Conservation (phyloP, 192 early-diverging fungal species). For the Rhizophagus clarus region DNA sequence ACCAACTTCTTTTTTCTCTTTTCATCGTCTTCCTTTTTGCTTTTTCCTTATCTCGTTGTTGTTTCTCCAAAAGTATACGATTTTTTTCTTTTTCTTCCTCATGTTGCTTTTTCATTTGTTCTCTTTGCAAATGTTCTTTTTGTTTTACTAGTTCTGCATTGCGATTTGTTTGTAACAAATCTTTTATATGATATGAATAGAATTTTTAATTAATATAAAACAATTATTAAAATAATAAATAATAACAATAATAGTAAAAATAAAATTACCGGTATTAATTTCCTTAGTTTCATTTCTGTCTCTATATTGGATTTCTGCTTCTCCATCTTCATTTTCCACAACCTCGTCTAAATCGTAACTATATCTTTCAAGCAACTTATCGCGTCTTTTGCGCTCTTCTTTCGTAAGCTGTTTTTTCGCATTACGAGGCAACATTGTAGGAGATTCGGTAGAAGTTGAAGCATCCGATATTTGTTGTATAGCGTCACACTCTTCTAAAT, state of each 20-base stretch:
- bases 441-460: slow-evolving; percentile 14
- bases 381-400: slow-evolving; percentile 53
- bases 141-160: slow-evolving; percentile 64
- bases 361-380: slow-evolving; percentile 58
- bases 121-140: slow-evolving; percentile 53
- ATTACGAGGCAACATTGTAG: slow-evolving; percentile 35
- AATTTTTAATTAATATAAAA: background rate
- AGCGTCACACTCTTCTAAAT: background rate
- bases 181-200: slow-evolving; percentile 26
- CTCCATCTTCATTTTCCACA: slow-evolving; percentile 60
- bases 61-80: slow-evolving; percentile 54
- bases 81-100: slow-evolving; percentile 59
- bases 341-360: slow-evolving; percentile 64
- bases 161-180: slow-evolving; percentile 52
- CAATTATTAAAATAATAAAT: background rate
- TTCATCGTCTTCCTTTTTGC: slow-evolving; percentile 56
- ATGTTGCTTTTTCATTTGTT: slow-evolving; percentile 49
- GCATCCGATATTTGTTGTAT: background rate
- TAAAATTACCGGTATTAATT: background rate
- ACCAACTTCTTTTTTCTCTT: slow-evolving; percentile 55
- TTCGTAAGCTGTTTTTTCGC: slow-evolving; percentile 50
- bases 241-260: too few relatives aligned
- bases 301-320: slow-evolving; percentile 65
- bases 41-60: slow-evolving; percentile 48
- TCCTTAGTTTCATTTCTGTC: slow-evolving; percentile 36